phyloP scores from a whole-genome alignment of 805 yeast genomes.

The Yarrowia deformans region DNA sequence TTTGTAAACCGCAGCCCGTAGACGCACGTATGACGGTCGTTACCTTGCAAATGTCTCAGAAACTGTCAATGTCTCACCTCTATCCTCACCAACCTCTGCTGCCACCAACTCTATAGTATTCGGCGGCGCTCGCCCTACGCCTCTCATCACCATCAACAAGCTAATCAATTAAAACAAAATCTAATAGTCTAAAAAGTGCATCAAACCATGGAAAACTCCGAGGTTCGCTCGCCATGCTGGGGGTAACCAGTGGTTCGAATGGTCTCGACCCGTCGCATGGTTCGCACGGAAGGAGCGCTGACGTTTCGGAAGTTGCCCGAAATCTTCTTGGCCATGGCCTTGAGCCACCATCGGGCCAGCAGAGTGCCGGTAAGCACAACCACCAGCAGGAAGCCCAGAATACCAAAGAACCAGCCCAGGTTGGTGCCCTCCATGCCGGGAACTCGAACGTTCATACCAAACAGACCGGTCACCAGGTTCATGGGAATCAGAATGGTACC shows the following conservation, averaged over 20 bases:
- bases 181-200: neutral
- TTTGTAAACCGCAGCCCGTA: no score
- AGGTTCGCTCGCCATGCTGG: constrained; percentile 11
- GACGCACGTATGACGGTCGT: neutral
- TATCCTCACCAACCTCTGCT: no score
- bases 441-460: constrained; percentile 94
- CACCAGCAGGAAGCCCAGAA: constrained; percentile 46
- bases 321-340: constrained; percentile 38
- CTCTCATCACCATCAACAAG: neutral
- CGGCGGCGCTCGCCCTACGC: no score
- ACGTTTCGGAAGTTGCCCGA: constrained; percentile 38
- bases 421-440: constrained; percentile 68
- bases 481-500: constrained; percentile 94
- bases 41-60: neutral
- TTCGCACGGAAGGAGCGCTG: constrained; percentile 33
- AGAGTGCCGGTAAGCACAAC: constrained; percentile 37
- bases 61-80: constrained; percentile 10
- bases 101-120: neutral
- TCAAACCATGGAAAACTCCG: constrained; percentile 33
- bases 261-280: constrained; percentile 38
- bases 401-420: constrained; percentile 73
- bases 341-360: constrained; percentile 40
- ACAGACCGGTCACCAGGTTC: constrained; percentile 87
- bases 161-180: constrained; percentile 13
- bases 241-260: constrained; percentile 35